Conservation (phyloP, 1,284 basidiomycete species). For the Waitea zeae region DNA sequence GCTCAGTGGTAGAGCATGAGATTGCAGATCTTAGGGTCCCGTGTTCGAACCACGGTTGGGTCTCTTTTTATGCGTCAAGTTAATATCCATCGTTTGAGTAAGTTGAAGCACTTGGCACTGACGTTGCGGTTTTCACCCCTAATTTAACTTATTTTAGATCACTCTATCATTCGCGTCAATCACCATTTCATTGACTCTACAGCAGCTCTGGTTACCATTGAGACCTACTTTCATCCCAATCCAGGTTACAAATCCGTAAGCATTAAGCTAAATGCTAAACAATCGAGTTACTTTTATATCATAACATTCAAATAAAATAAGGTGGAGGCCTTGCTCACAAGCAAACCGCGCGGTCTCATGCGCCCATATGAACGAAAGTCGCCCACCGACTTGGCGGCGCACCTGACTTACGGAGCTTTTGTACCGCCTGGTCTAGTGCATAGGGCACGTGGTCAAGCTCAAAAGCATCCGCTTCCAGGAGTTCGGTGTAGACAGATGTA, state of each 20-base stretch:
- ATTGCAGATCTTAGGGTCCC: constrained; percentile 11
- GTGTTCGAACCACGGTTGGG: constrained; percentile 11
- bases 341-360: too few species aligned
- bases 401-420: neutral
- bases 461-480: neutral
- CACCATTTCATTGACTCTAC: too few species aligned
- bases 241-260: too few species aligned
- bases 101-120: neutral
- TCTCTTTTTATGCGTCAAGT: constrained; percentile 5
- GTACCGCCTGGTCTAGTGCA: neutral
- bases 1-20: constrained; percentile 11
- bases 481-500: neutral
- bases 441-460: neutral
- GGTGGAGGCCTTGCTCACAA: too few species aligned
- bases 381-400: neutral
- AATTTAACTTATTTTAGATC: too few species aligned
- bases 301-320: too few species aligned
- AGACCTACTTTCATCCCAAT: too few species aligned
- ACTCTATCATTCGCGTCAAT: too few species aligned
- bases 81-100: constrained; percentile 1
- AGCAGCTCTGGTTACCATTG: too few species aligned
- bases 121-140: too few species aligned
- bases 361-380: neutral
- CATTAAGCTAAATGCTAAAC: too few species aligned
- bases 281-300: too few species aligned